Conservation (phyloP, 352 stramenopile species). For the Globisporangium iwayamae region DNA sequence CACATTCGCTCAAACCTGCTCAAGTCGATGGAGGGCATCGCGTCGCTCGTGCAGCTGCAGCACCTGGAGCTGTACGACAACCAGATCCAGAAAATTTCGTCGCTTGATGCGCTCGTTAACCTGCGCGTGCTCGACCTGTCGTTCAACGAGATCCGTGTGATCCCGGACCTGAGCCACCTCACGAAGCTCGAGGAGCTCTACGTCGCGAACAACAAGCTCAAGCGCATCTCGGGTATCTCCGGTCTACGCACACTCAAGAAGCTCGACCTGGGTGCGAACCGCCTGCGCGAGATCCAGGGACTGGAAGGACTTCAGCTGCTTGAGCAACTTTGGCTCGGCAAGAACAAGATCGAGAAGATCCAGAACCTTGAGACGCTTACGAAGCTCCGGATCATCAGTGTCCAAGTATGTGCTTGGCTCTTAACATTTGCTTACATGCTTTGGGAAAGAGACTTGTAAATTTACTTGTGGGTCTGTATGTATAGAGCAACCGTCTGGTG, state of each 20-base stretch:
- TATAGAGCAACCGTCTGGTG: constrained; percentile 95
- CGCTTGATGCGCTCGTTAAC: constrained; percentile 54
- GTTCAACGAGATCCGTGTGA: constrained; percentile 95
- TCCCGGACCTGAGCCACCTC: constrained; percentile 79
- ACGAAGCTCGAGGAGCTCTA: constrained; percentile 90
- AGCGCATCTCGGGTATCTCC: constrained; percentile 90
- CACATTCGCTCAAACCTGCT: constrained; percentile 83
- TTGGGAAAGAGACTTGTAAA: too few relatives aligned
- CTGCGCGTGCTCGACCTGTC: constrained; percentile 93
- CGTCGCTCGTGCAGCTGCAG: constrained; percentile 61
- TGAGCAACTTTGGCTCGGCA: constrained; percentile 96
- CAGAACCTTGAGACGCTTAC: constrained; percentile 77
- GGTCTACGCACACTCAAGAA: constrained; percentile 88
- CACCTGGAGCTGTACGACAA: constrained; percentile 99
- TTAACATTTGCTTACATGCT: constrained; percentile 4
- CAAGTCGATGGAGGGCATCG: constrained; percentile 74
- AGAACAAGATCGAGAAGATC: constrained; percentile 97
- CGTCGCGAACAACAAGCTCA: constrained; percentile 98
- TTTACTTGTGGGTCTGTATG: neutral
- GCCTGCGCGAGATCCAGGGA: constrained; percentile 91
- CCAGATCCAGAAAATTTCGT: constrained; percentile 87
- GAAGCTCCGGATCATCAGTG: constrained; percentile 87
- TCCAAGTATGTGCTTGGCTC: constrained; percentile 35
- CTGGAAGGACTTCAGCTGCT: constrained; percentile 87
- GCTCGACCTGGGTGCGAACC: constrained; percentile 96